Evolutionary conservation across 2,329 filamentous ascomycete genomes (phyloP), one percentile per base, ranked within the genome.

Genomic region (Penicillium sp.): DNA sequence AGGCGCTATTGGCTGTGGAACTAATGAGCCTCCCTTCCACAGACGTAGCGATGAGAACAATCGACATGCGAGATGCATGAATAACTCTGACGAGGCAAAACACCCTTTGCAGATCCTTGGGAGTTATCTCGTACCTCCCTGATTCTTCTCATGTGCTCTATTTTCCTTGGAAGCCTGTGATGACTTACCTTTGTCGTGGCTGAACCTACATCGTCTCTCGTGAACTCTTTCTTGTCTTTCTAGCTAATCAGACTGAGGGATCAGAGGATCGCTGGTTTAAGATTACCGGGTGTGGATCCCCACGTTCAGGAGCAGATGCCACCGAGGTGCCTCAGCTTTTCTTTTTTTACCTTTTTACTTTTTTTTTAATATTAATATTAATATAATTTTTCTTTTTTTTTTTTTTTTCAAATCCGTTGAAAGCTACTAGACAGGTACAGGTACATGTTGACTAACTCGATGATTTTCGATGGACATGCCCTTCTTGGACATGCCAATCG

Each of bases 241-340:
- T 31, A 26, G 46, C 29, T 50, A 59, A 55, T 58, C 59, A 58
- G 55, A 52, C 60, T 61, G 11, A 44, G 24, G 48, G 52, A 56
- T 42, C 33, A 58, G 42, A 49, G 18, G 59, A 62, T 62, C 57
- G 40, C 33, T 45, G 37, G 26, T 29, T 51, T 55, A 56, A 56
- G 48, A 58, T 58, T 54, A 44, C 54, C 6, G 21, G 26, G 28
- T 34, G 54, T 63, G 62, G 56, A 53, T 56, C 46, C 40, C 61
- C 62, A 64, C 62, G 59, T 63, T 64, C 51, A 54, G 50, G 24
- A 61, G 56, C 39, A 56, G 19, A 56, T 54, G 45, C 39, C 52
- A 62, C 51, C 51, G 50, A 44, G 47, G 36, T 49, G 53, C 49
- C 50, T 47, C 54, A 48, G 45, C 43, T 52, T 51, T 45, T 45